Conservation (phyloP, 352 stramenopile species). For the Phytopythium kandeliae region DNA sequence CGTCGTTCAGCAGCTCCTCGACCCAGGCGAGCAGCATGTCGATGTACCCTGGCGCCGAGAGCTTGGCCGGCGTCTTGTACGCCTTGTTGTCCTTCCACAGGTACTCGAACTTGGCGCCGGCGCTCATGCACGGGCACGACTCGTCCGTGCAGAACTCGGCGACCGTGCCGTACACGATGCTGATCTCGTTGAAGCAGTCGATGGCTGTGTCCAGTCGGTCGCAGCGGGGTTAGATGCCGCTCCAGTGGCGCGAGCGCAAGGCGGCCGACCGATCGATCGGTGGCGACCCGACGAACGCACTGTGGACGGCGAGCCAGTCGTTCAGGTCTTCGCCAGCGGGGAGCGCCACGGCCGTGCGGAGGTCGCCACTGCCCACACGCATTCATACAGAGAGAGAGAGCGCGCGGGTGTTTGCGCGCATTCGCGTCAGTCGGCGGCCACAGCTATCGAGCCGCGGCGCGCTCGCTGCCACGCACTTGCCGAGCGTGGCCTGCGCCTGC, state of each 20-base stretch:
- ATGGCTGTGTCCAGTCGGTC: slow-evolving; percentile 57
- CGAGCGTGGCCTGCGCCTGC: slow-evolving; percentile 71
- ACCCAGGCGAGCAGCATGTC: slow-evolving; percentile 91
- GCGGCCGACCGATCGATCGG: too few species aligned
- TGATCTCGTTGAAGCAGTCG: slow-evolving; percentile 95
- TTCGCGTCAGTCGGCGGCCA: neutral
- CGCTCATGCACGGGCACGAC: slow-evolving; percentile 71
- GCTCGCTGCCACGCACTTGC: slow-evolving; percentile 38
- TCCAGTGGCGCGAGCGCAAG: neutral
- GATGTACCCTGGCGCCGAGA: slow-evolving; percentile 88
- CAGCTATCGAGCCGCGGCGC: neutral
- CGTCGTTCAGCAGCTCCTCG: slow-evolving; percentile 85
- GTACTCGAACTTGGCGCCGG: slow-evolving; percentile 86
- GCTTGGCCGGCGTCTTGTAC: slow-evolving; percentile 66
- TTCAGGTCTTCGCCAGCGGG: slow-evolving; percentile 83
- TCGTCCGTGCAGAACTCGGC: slow-evolving; percentile 72
- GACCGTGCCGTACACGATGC: slow-evolving; percentile 89
- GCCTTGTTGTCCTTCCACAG: slow-evolving; percentile 78
- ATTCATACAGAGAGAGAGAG: too few species aligned
- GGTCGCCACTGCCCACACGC: slow-evolving; percentile 44
- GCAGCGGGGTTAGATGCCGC: slow-evolving; percentile 4
- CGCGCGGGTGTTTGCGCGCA: too few species aligned
- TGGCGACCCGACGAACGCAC: too few species aligned
- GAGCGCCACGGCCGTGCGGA: slow-evolving; percentile 53
- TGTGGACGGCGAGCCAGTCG: slow-evolving; percentile 92